Evolutionary conservation across 352 stramenopile species (phyloP).

Genomic region (Phytopythium kandeliae): DNA sequence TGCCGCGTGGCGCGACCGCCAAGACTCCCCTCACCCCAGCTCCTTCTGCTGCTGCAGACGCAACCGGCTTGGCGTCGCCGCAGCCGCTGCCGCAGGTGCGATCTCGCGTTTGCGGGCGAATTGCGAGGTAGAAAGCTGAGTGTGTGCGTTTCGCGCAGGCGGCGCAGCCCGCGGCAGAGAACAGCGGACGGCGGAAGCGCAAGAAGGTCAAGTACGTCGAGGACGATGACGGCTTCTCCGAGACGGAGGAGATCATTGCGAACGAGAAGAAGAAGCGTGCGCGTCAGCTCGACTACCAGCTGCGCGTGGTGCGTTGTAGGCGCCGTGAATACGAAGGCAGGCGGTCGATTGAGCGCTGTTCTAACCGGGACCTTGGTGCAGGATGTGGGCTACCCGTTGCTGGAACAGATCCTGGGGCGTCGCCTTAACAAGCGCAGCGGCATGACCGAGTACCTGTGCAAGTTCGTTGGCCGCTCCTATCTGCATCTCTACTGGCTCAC

Average conservation of each 20-base stretch:
- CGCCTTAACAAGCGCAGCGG: constrained; percentile 72
- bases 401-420: constrained; percentile 83
- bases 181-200: constrained; percentile 32
- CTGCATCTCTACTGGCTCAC: constrained; percentile 87
- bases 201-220: constrained; percentile 75
- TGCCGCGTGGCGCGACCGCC: not conserved
- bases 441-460: constrained; percentile 80
- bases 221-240: constrained; percentile 46
- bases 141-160: not conserved
- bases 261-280: constrained; percentile 65
- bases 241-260: constrained; percentile 48
- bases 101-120: not conserved
- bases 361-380: too few relatives aligned
- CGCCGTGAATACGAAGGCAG: too few relatives aligned
- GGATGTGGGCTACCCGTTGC: constrained; percentile 56
- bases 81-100: not conserved
- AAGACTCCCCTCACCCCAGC: not conserved
- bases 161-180: not conserved
- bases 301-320: constrained; percentile 40
- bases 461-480: constrained; percentile 84
- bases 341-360: too few relatives aligned
- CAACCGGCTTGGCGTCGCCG: not conserved
- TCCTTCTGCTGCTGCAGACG: not conserved
- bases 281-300: constrained; percentile 75
- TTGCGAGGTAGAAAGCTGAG: not conserved